Conservation (phyloP, 2,329 filamentous ascomycete genomes). For the Fusarium sarcochroum region DNA sequence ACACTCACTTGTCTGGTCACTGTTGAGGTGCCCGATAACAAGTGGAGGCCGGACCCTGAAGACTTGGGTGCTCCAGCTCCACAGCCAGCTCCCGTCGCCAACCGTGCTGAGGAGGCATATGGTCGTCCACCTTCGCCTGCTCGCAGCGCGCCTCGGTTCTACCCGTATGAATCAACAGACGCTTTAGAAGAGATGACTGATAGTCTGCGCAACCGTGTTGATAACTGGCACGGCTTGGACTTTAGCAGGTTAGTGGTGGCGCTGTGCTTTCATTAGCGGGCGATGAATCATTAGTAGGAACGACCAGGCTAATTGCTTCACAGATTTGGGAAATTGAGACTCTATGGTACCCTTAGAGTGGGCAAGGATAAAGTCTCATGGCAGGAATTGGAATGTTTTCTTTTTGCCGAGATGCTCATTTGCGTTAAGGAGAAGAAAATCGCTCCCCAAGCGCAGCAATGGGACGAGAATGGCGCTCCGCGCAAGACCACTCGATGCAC, state of each 20-base stretch:
- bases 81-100: slow-evolving; percentile 56
- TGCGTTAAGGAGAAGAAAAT: slow-evolving; percentile 98
- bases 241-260: slow-evolving; percentile 75
- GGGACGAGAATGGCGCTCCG: slow-evolving; percentile 71
- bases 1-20: slow-evolving; percentile 94
- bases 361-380: slow-evolving; percentile 97
- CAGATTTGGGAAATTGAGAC: slow-evolving; percentile 90
- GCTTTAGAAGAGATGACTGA: slow-evolving; percentile 89
- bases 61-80: slow-evolving; percentile 74
- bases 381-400: slow-evolving; percentile 97
- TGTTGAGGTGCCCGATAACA: slow-evolving; percentile 91
- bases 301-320: slow-evolving; percentile 19
- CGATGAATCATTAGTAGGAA: slow-evolving; percentile 1
- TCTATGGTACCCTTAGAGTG: slow-evolving; percentile 91
- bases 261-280: background rate
- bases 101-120: slow-evolving; percentile 67
- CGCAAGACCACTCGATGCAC: slow-evolving; percentile 83
- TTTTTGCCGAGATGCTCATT: slow-evolving; percentile 99
- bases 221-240: slow-evolving; percentile 98
- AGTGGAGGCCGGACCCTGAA: slow-evolving; percentile 89
- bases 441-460: slow-evolving; percentile 69
- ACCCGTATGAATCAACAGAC: slow-evolving; percentile 81
- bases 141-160: slow-evolving; percentile 70
- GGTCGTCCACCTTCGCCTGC: slow-evolving; percentile 72
- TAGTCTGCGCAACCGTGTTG: slow-evolving; percentile 86